These are phyloP conservation scores for Aquilaria sinensis DNA, from an alignment of 345 rosid genomes.

Conservation along the genomic window DNA sequence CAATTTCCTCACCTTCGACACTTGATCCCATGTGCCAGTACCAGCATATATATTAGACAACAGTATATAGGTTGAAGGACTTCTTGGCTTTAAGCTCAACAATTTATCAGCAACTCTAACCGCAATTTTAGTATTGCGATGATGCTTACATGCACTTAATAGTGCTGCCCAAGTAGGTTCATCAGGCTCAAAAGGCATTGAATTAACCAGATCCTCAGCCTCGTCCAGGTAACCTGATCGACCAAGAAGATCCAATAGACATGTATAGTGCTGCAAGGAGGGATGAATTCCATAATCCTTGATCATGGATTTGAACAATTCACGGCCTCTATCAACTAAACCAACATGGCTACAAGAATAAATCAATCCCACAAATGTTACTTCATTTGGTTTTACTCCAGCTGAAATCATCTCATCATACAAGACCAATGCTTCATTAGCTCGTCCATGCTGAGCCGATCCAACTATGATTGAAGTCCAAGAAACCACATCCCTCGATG, in stretches of 20 bases:
- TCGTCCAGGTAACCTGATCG: slow-evolving; percentile 69
- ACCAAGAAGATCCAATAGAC: slow-evolving; percentile 73
- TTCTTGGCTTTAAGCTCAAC: slow-evolving; percentile 38
- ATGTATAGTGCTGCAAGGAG: slow-evolving; percentile 69
- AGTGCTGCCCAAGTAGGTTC: slow-evolving; percentile 87
- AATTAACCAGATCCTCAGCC: slow-evolving; percentile 46
- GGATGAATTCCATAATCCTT: slow-evolving; percentile 48
- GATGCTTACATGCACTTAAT: slow-evolving; percentile 64
- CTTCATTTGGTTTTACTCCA: slow-evolving; percentile 72
- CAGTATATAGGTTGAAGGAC: slow-evolving; percentile 64
- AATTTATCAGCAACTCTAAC: slow-evolving; percentile 50
- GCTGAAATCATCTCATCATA: slow-evolving; percentile 58
- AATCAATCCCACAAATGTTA: slow-evolving; percentile 71
- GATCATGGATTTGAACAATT: slow-evolving; percentile 53
- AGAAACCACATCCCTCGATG: slow-evolving; percentile 58
- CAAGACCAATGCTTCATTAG: slow-evolving; percentile 48
- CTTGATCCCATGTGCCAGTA: slow-evolving; percentile 48
- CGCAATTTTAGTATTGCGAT: slow-evolving; percentile 42
- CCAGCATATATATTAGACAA: slow-evolving; percentile 60
- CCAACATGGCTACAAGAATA: slow-evolving; percentile 85
- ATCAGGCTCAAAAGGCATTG: slow-evolving; percentile 72
- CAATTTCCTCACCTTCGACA: slow-evolving; percentile 48
- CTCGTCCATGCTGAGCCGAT: slow-evolving; percentile 75
- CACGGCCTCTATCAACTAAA: slow-evolving; percentile 52
- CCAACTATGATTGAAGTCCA: slow-evolving; percentile 84